Percentiles rank a stretch among this genome's conserved stretches.
Conservation (phyloP, 1,139 yeast species). For the Candida dubliniensis region DNA sequence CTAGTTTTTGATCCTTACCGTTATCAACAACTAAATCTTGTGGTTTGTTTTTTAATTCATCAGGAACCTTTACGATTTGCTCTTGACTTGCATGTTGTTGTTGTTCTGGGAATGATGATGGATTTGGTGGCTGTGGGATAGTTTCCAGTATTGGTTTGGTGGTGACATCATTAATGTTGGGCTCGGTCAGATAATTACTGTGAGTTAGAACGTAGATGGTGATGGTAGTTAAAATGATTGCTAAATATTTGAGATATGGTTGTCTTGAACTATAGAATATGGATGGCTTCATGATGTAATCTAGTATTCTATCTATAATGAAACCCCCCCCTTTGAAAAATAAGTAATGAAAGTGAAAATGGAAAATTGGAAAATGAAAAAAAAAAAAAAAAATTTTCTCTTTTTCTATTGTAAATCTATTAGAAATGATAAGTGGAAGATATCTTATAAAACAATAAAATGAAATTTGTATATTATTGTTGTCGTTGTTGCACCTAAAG, state of each 20-base stretch:
- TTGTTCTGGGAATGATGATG: not conserved
- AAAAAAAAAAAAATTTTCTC: too few species aligned
- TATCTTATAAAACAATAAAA: too few species aligned
- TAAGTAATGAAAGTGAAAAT: too few species aligned
- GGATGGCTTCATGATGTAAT: slow-evolving; percentile 5
- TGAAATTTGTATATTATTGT: too few species aligned
- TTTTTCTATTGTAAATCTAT: too few species aligned
- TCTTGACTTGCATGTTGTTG: slow-evolving; percentile 2
- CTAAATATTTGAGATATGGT: slow-evolving; percentile 13
- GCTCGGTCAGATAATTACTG: not conserved
- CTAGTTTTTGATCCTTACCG: too few species aligned
- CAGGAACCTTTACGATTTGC: slow-evolving; percentile 7
- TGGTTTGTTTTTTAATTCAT: slow-evolving; percentile 5
- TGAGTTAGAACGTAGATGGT: slow-evolving; percentile 11
- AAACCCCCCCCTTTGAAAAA: too few species aligned
- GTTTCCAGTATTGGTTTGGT: slow-evolving; percentile 1
- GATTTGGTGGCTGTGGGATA: slow-evolving; percentile 2
- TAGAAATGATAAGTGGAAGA: too few species aligned
- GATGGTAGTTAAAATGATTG: slow-evolving; percentile 9
- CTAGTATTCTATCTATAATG: too few species aligned
- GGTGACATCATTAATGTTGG: not conserved
- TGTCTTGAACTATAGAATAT: slow-evolving; percentile 8
- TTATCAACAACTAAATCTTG: slow-evolving; percentile 1
- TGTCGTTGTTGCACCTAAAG: too few species aligned
- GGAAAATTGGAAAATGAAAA: too few species aligned